phyloP scores from a whole-genome alignment of 306 rosid genomes.

The Gastrolobium villosum region DNA sequence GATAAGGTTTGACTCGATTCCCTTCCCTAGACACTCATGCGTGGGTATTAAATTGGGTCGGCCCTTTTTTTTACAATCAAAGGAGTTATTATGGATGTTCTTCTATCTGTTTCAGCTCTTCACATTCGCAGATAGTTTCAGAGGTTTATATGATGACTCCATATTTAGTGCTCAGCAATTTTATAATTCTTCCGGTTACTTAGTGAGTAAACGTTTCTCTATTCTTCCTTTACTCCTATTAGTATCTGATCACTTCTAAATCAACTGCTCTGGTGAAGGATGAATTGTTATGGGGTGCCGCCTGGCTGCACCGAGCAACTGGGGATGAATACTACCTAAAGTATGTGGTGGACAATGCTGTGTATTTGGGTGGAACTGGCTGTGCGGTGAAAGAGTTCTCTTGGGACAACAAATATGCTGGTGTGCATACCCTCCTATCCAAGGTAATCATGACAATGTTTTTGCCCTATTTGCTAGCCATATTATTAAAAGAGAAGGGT shows the following conservation, averaged over 20 bases:
- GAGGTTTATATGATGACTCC: constrained; percentile 81
- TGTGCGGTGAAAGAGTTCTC: constrained; percentile 89
- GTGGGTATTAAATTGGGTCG: too few species aligned
- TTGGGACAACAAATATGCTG: constrained; percentile 96
- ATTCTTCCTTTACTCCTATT: background rate
- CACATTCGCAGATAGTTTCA: constrained; percentile 80
- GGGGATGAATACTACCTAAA: constrained; percentile 77
- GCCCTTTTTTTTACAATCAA: background rate
- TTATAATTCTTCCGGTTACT: constrained; percentile 83
- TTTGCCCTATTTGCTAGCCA: background rate
- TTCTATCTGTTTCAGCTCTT: constrained; percentile 65
- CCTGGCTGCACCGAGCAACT: constrained; percentile 85
- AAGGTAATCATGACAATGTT: constrained; percentile 59
- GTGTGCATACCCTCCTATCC: constrained; percentile 80
- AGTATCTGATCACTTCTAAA: background rate
- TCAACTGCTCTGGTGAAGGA: constrained; percentile 57
- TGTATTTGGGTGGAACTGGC: constrained; percentile 89
- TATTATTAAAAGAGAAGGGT: too few species aligned
- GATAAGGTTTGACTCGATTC: too few species aligned
- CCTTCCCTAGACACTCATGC: too few species aligned
- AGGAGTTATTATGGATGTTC: constrained; percentile 13
- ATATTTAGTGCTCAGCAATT: constrained; percentile 64
- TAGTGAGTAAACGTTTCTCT: constrained; percentile 52
- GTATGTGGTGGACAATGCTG: constrained; percentile 78
- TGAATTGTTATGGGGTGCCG: constrained; percentile 91